Evolutionary conservation across 345 rosid species (phyloP), one percentile per base, ranked within the genome.

Genomic region (Ailanthus altissimus): DNA sequence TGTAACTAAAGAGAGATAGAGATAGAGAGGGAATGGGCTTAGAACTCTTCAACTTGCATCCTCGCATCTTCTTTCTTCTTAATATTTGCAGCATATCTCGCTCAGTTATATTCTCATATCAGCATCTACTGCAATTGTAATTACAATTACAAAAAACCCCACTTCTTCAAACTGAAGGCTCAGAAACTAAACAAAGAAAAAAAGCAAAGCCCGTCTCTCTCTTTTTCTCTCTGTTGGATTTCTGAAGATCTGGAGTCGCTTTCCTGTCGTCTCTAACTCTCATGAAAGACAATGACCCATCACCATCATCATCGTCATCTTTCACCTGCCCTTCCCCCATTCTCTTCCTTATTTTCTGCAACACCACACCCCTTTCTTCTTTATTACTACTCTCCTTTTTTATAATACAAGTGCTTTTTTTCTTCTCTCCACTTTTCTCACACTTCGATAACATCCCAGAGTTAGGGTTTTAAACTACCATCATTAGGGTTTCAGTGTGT

Each of bases 191-290:
- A 32, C 38, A 32, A 32, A 32, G 38, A 32, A 3, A 32, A 3
- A 32, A 32, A 32, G 38, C 38, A 32, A 32, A 32, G 38, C 38
- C 38, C 3, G 38, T 72, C 72, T 68, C 65, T 58, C 56, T 69
- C 60, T 65, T 38, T n/a, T 63, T 21, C 75, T 59, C 47, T 18
- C 45, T 16, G 13, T 79, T 63, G 82, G 90, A 86, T 88, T 82
- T 78, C 82, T 77, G 82, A 80, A 83, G 89, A 87, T 85, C 84
- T 85, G 76, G 78, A 74, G 88, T 84, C 86, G 79, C 90, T 87
- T 87, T 88, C 87, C 80, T 86, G 86, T 87, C 84, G 86, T 87
- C 84, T 77, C 90, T 87, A 81, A 90, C 82, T 87, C 88, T 88
- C 92, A 90, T 76, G 88, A 86, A 56, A 57, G 88, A 89, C 80